Base-by-base conservation (phyloP, 116 monocot species). In the Papilionanthe hybrid region DNA sequence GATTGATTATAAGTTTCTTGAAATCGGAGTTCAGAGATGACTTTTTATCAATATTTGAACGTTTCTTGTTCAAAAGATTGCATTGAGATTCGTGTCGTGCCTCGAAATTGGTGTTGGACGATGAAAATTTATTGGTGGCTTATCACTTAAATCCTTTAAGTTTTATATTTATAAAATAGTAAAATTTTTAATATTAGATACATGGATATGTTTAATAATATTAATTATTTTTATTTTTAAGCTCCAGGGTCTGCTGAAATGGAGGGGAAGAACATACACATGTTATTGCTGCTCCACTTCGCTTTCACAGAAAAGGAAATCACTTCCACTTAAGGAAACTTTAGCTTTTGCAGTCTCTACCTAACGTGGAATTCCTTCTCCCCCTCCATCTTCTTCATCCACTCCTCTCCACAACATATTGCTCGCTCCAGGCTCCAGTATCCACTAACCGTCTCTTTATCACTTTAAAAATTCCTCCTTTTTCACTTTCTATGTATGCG, bases 401-500 rank as follows among this genome's bases (percentile, higher is more conserved):
- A 22, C 0, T 10, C 44, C 43, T 43, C 41, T 8, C 73, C 73
- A 42, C 43, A 6, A 20, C 43, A 7, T 42, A 45, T 37, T 45
- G 32, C 25, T 23, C 7, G 4, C 32, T 23, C 25, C n/a, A n/a
- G n/a, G 20, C 41, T 49, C 69, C 69, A 69, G 30, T 69, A 15
- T 69, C 69, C 69, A 69, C 17, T 32, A 4, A 30, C 30, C 32
- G 5, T 12, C 69, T 25, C 30, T 1, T 63, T 63, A 20, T 23
- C 63, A 25, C 63, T 63, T 23, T 63, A 25, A 63, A 63, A 37
- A 71, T 43, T n/a, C 8, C 44, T 44, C 7, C 25, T 9, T 60
- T 60, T 20, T 73, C 42, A 17, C 27, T 75, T 17, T 49, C 75
- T 75, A 27, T 49, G 43, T 44, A 73, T 73, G 69, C 69, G 37